Conservation (phyloP, 768 basidiomycete genomes). For the Suillus discolor region DNA sequence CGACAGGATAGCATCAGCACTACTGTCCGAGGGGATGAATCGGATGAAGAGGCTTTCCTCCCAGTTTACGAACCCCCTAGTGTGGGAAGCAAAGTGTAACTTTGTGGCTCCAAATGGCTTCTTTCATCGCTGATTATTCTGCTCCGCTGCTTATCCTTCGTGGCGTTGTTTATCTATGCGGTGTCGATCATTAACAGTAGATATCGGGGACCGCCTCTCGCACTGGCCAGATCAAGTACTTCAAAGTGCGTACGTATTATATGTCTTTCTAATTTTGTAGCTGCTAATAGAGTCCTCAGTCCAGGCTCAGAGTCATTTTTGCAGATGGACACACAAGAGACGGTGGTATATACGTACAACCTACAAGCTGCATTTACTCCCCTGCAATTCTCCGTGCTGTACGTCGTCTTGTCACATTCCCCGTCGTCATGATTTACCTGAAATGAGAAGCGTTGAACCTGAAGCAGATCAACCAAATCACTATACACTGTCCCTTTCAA, state of each 20-base stretch:
- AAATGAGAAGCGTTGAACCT: conserved; percentile 29
- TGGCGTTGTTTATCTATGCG: background rate
- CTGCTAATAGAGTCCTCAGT: conserved; percentile 20
- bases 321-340: conserved; percentile 25
- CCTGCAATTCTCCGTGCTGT: conserved; percentile 56
- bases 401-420: conserved; percentile 20
- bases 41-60: conserved; percentile 18
- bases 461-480: conserved; percentile 29
- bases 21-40: background rate
- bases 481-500: conserved; percentile 55
- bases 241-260: conserved; percentile 23
- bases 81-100: conserved; percentile 13
- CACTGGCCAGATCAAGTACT: conserved; percentile 5
- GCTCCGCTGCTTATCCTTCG: background rate
- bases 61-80: conserved; percentile 24
- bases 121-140: conserved; percentile 18
- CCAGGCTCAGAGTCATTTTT: conserved; percentile 23
- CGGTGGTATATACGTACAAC: conserved; percentile 48
- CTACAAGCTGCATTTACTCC: conserved; percentile 46
- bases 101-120: conserved; percentile 2
- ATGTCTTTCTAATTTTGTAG: background rate
- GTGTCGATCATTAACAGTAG: conserved; percentile 8
- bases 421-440: conserved; percentile 32
- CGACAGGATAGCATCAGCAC: conserved; percentile 18
- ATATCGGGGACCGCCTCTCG: conserved; percentile 15